phyloP scores from a whole-genome alignment of 2,329 filamentous ascomycete genomes.

The Cercospora sp. region DNA sequence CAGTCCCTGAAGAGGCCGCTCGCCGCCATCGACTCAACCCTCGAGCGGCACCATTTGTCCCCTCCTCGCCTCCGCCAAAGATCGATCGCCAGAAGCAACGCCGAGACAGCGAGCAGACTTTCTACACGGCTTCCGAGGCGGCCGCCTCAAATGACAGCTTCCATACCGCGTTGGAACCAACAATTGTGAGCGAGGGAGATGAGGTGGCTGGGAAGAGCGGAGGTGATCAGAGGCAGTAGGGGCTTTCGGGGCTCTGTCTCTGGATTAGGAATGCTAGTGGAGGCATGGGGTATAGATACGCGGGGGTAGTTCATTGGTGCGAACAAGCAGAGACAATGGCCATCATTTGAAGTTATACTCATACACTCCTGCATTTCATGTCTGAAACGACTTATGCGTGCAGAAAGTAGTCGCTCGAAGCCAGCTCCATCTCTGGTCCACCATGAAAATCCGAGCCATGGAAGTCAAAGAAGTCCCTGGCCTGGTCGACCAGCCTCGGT shows the following conservation, averaged over 20 bases:
- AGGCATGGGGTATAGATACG: neutral
- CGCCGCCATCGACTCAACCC: neutral
- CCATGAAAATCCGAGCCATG: neutral
- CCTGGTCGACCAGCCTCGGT: slow-evolving; percentile 35
- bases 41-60: neutral
- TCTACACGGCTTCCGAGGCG: neutral
- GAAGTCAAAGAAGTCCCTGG: slow-evolving; percentile 35
- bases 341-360: neutral
- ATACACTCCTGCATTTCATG: neutral
- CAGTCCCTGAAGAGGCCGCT: neutral
- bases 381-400: neutral
- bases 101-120: neutral
- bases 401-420: neutral
- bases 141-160: neutral
- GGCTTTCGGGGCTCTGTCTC: too few species aligned
- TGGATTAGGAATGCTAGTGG: neutral
- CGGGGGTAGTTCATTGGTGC: neutral
- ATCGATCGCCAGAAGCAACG: neutral
- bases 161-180: neutral
- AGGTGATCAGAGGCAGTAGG: neutral
- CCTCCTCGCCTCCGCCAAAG: neutral
- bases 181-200: neutral
- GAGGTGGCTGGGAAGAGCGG: neutral
- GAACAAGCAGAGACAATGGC: neutral
- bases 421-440: neutral